phyloP scores from a whole-genome alignment of 306 rosid species.

The Vigna angularis region DNA sequence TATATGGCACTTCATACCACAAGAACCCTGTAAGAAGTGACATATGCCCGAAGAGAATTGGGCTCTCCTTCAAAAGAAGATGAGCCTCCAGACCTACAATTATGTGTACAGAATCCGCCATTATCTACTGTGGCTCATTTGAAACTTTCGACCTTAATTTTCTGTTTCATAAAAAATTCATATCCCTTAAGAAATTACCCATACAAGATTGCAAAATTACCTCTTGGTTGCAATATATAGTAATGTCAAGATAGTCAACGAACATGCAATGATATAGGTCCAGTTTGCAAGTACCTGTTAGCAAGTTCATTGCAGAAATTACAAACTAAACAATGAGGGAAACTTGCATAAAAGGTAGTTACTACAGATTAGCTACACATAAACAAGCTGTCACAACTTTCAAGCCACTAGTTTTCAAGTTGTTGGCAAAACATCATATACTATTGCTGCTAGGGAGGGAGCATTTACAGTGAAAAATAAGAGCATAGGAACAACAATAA shows the following conservation, averaged over 20 bases:
- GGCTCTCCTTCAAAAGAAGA: conserved; percentile 55
- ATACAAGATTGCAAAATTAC: conserved; percentile 49
- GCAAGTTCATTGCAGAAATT: conserved; percentile 29
- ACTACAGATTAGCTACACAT: conserved; percentile 8
- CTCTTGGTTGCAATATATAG: conserved; percentile 61
- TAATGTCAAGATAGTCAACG: conserved; percentile 52
- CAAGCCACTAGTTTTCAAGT: conserved; percentile 1
- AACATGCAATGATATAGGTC: conserved; percentile 56
- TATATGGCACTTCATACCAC: conserved; percentile 61
- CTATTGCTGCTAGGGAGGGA: conserved; percentile 5
- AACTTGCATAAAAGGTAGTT: background rate
- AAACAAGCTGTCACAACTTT: conserved; percentile 21
- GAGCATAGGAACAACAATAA: conserved; percentile 70
- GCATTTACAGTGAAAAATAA: conserved; percentile 71
- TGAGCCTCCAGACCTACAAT: conserved; percentile 56
- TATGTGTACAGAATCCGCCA: conserved; percentile 42
- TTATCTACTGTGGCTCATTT: conserved; percentile 31
- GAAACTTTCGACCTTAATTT: conserved; percentile 32
- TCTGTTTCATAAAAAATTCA: conserved; percentile 1
- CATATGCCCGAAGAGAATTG: conserved; percentile 55
- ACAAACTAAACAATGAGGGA: conserved; percentile 4
- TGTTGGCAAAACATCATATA: conserved; percentile 16
- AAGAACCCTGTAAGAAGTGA: conserved; percentile 76
- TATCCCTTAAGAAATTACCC: conserved; percentile 30
- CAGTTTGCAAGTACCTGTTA: conserved; percentile 82